These are phyloP conservation scores for Aspergillus jensenii DNA, from an alignment of 2,329 filamentous ascomycete genomes.

Conservation along the genomic window DNA sequence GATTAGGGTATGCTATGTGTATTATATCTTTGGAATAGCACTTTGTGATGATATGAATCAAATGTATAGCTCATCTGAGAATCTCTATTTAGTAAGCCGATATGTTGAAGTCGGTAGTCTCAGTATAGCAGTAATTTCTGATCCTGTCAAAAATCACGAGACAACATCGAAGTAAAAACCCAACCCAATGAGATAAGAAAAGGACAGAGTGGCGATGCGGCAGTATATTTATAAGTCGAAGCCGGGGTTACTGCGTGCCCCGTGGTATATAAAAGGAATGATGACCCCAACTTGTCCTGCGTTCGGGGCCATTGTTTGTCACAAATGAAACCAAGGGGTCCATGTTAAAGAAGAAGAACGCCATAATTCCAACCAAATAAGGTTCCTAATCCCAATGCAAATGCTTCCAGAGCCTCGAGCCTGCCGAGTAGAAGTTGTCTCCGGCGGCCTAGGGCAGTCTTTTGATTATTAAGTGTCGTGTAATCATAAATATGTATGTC, in stretches of 20 bases:
- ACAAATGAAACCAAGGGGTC: slow-evolving; percentile 1
- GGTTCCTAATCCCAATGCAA: slow-evolving; percentile 21
- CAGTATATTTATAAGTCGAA: slow-evolving; percentile 8
- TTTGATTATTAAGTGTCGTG: slow-evolving; percentile 12
- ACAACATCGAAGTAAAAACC: neutral
- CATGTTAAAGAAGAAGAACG: slow-evolving; percentile 11
- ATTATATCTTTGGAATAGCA: neutral
- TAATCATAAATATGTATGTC: slow-evolving; percentile 16
- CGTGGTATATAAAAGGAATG: slow-evolving; percentile 7
- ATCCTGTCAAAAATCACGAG: slow-evolving; percentile 1
- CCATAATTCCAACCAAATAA: slow-evolving; percentile 14
- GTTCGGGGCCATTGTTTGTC: neutral
- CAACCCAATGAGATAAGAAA: neutral
- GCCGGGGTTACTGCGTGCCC: slow-evolving; percentile 8
- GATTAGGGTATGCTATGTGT: neutral
- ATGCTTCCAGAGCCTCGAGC: slow-evolving; percentile 20
- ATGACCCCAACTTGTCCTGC: neutral
- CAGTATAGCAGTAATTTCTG: neutral
- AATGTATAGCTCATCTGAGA: neutral
- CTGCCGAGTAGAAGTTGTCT: slow-evolving; percentile 18
- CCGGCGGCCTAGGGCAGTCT: slow-evolving; percentile 14
- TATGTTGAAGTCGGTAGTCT: slow-evolving; percentile 4
- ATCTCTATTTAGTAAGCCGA: slow-evolving; percentile 1
- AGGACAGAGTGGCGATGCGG: slow-evolving; percentile 7
- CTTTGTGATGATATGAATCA: neutral